Evolutionary conservation across 2,329 filamentous ascomycete genomes (phyloP).

Genomic region (Magnaporthales sp.): DNA sequence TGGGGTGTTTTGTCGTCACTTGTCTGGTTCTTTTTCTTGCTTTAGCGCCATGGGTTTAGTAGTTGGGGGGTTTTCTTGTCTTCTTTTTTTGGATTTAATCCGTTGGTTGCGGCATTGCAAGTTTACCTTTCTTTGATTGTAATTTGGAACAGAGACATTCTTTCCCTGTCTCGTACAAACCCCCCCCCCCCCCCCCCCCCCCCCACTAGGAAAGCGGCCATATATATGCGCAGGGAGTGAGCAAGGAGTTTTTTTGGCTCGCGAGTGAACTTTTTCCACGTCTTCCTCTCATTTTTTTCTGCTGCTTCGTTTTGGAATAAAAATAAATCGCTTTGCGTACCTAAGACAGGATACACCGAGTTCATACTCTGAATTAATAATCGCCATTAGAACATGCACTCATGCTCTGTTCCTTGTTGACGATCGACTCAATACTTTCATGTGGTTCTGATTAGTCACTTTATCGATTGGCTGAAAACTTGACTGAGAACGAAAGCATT

Average conservation of each 20-base stretch:
- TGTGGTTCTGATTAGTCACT: neutral
- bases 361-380: neutral
- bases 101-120: neutral
- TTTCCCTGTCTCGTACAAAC: too few relatives aligned
- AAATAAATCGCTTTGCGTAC: neutral
- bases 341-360: neutral
- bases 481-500: neutral
- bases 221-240: neutral
- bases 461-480: neutral
- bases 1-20: neutral
- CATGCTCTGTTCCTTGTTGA: too few relatives aligned
- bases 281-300: neutral
- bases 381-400: too few relatives aligned
- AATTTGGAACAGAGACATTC: neutral
- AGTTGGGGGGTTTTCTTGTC: neutral
- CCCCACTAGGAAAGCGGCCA: neutral
- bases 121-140: neutral
- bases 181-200: too few relatives aligned
- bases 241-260: neutral
- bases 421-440: neutral
- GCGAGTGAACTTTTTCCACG: neutral
- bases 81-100: neutral
- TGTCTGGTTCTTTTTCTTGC: conserved; percentile 2
- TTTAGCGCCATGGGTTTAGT: neutral
- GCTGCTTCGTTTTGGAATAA: neutral